Base-by-base conservation (phyloP, 768 basidiomycete species). In the Roridomyces roridus region DNA sequence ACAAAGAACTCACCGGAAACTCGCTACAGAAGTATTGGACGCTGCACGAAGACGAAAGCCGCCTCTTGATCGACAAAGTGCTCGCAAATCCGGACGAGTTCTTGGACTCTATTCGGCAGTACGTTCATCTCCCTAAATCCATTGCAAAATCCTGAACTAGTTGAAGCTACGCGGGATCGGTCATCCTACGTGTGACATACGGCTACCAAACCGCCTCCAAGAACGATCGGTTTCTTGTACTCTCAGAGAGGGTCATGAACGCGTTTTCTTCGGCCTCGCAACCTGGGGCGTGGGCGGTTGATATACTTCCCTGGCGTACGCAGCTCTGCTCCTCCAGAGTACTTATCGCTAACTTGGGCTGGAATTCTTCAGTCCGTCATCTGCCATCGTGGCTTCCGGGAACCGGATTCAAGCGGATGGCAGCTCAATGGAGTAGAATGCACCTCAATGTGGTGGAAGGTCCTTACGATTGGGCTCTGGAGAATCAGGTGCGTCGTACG, bases 341-440 rank as follows among this genome's bases (percentile, higher is more conserved):
- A 56, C 5, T 21, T 31, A 31, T 28, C 42, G 46, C 5, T 20
- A 9, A 7, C 18, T 28, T 18, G 63, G 70, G 5, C 63, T 61
- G n/a, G n/a, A n/a, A n/a, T n/a, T n/a, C n/a, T n/a, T n/a, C n/a
- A n/a, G n/a, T n/a, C n/a, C n/a, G n/a, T 17, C 51, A 71, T 43
- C 37, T 70, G 6, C 71, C 71, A 6, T 55, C 47, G 6, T 72
- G 71, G 71, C 29, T 70, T 23, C 71, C 71, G 12, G 70, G 71
- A 10, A 57, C 59, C 1, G 18, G 20, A 1, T 70, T 70, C 59
- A 56, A 56, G 12, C 31, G 10, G 17, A 56, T 29, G 4, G 55
- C 55, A n/a, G 55, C 55, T 1, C 4, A 6, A 6, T 56, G 46
- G 55, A 44, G 59, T 31, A 15, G 44, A 28, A 24, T 55, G 17